Conservation (phyloP, 1,139 yeast genomes). For the Pneumocystis sp. region DNA sequence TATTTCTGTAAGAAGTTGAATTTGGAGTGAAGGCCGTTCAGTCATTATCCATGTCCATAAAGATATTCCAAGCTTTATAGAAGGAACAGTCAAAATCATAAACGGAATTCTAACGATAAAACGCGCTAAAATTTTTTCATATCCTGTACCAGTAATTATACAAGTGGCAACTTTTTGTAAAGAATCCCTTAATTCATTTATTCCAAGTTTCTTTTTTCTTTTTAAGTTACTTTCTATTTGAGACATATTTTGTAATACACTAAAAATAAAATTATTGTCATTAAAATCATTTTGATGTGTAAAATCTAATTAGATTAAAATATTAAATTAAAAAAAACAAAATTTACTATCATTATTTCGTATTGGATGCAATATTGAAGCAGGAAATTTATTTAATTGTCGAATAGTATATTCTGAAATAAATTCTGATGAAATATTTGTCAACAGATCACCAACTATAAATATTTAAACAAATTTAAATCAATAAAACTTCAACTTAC, state of each 20-base stretch:
- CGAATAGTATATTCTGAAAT: conserved; percentile 71
- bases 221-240: conserved; percentile 4
- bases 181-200: conserved; percentile 14
- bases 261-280: not conserved
- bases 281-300: not conserved
- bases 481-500: not conserved
- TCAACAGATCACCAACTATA: conserved; percentile 24
- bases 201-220: conserved; percentile 11
- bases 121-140: conserved; percentile 13
- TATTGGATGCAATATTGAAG: not conserved
- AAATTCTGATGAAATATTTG: conserved; percentile 55
- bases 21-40: conserved; percentile 45
- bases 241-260: not conserved
- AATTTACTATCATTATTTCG: not conserved
- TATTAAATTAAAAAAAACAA: not conserved
- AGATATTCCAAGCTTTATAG: conserved; percentile 53
- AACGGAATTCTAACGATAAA: conserved; percentile 57
- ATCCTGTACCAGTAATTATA: conserved; percentile 11
- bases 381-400: conserved; percentile 10
- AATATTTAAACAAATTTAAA: not conserved
- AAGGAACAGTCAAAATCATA: conserved; percentile 40
- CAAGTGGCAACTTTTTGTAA: conserved; percentile 15
- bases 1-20: conserved; percentile 54
- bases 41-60: conserved; percentile 73
- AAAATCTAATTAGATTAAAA: not conserved